Evolutionary conservation across 345 rosid genomes (phyloP).

Genomic region (Kandelia obovata): DNA sequence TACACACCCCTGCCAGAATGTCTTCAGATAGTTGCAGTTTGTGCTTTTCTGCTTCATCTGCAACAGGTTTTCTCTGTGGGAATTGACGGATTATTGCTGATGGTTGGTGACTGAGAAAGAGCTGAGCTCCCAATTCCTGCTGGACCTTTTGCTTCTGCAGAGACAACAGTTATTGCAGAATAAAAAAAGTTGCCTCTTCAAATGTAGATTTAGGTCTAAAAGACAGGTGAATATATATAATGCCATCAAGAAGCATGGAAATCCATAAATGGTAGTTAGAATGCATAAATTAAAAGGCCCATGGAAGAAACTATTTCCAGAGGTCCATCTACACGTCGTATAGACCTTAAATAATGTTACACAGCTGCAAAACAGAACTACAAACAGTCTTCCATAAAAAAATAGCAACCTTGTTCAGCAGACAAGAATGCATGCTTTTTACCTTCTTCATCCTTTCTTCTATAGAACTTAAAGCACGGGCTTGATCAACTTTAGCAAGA

Average conservation of each 20-base stretch:
- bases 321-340: neutral
- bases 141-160: slow-evolving; percentile 65
- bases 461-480: slow-evolving; percentile 61
- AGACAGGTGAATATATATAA: too few species aligned
- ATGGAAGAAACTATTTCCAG: neutral
- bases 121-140: slow-evolving; percentile 40
- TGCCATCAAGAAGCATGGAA: too few species aligned
- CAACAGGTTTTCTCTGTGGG: slow-evolving; percentile 64
- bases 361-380: too few species aligned
- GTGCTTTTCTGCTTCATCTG: slow-evolving; percentile 36
- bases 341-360: too few species aligned
- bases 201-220: too few species aligned
- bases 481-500: slow-evolving; percentile 65
- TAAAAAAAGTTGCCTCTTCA: too few species aligned
- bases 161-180: neutral
- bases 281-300: neutral
- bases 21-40: slow-evolving; percentile 66
- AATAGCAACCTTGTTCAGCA: neutral
- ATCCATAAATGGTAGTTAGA: neutral
- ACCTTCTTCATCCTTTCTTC: slow-evolving; percentile 87
- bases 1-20: slow-evolving; percentile 60
- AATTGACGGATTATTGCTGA: slow-evolving; percentile 54
- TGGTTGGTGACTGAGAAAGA: slow-evolving; percentile 27
- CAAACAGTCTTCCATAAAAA: too few species aligned
- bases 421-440: slow-evolving; percentile 4